A percentile compares a stretch with the other conserved stretches of the same genome.
These are phyloP conservation scores for Mychonastes homosphaera DNA, from an alignment of 139 green algal genomes.

Conservation along the genomic window DNA sequence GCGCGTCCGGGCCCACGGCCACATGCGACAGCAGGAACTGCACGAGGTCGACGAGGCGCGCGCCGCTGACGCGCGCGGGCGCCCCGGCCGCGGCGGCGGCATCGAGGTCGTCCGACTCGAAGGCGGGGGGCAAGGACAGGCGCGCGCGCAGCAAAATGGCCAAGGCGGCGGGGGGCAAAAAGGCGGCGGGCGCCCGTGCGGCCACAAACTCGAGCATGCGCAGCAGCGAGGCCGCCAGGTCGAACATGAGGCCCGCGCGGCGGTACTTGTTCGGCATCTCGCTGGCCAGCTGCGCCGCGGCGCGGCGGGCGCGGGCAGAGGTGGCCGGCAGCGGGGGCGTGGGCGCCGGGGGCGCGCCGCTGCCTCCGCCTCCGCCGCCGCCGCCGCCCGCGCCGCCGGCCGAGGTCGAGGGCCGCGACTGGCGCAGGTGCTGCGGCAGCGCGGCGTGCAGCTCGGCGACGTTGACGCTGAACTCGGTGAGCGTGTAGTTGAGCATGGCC, in stretches of 20 bases:
- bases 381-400: not conserved
- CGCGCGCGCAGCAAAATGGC: slow-evolving; percentile 14
- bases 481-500: slow-evolving; percentile 71
- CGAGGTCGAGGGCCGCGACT: too few species aligned
- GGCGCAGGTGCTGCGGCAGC: not conserved
- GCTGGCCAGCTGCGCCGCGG: slow-evolving; percentile 2
- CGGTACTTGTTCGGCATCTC: slow-evolving; percentile 29
- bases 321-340: slow-evolving; percentile 4
- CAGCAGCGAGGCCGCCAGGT: slow-evolving; percentile 58
- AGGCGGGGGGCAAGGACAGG: not conserved
- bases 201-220: slow-evolving; percentile 66
- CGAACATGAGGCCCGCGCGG: slow-evolving; percentile 49
- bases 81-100: not conserved
- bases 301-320: slow-evolving; percentile 7
- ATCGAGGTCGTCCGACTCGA: not conserved
- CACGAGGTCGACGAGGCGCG: slow-evolving; percentile 60
- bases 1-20: slow-evolving; percentile 31
- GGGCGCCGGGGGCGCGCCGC: not conserved
- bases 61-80: not conserved
- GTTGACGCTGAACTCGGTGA: slow-evolving; percentile 65
- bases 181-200: not conserved
- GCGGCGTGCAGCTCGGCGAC: slow-evolving; percentile 26
- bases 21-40: slow-evolving; percentile 67
- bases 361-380: not conserved
- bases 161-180: not conserved